phyloP scores from a whole-genome alignment of 192 early-diverging fungal species.

The Coemansia asiatica region DNA sequence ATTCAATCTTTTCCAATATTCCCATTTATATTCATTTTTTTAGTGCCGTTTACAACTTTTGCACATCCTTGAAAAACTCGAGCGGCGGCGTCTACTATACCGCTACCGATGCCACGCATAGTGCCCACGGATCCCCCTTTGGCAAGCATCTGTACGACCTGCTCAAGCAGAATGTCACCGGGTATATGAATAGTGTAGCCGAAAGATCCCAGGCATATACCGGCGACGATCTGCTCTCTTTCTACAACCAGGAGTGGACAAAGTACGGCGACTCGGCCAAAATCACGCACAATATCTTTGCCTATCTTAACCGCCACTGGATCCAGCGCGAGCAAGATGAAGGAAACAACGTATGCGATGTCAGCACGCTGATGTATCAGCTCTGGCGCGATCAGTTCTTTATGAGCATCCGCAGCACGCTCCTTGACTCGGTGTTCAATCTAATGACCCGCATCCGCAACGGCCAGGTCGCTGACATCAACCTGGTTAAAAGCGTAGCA shows the following conservation, averaged over 20 bases:
- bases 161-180: conserved; percentile 58
- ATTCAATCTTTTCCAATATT: neutral
- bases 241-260: conserved; percentile 87
- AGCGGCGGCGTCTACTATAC: conserved; percentile 29
- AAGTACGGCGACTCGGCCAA: conserved; percentile 83
- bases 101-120: conserved; percentile 52
- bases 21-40: neutral
- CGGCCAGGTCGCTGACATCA: conserved; percentile 86
- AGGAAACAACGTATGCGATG: conserved; percentile 81
- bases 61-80: conserved; percentile 39
- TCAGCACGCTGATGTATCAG: conserved; percentile 80
- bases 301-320: conserved; percentile 97
- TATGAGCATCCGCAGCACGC: conserved; percentile 44
- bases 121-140: conserved; percentile 39
- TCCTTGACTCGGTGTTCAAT: conserved; percentile 54
- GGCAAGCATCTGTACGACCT: conserved; percentile 67
- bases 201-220: conserved; percentile 61
- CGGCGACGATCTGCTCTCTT: conserved; percentile 82
- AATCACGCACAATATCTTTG: conserved; percentile 87
- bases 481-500: conserved; percentile 82
- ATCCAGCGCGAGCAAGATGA: conserved; percentile 95
- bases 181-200: conserved; percentile 54
- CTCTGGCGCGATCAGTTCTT: conserved; percentile 77
- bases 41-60: conserved; percentile 56
- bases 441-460: conserved; percentile 78